Percentiles rank a stretch among this genome's conserved stretches.
These are phyloP conservation scores for Xylaria sp. DNA, from an alignment of 2,329 filamentous ascomycete species.

Conservation along the genomic window DNA sequence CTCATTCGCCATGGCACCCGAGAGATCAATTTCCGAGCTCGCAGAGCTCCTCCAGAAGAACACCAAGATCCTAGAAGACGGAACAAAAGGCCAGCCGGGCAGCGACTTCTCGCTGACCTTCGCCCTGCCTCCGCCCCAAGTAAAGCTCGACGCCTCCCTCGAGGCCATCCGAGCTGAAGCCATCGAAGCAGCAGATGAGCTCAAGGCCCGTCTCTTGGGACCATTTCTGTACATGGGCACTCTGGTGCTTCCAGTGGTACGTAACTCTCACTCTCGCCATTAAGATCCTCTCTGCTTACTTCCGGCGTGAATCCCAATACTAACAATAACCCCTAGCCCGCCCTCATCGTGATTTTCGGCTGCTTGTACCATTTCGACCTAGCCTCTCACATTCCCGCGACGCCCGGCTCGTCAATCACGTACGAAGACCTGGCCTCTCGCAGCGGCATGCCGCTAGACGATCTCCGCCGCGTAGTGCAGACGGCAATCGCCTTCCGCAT, in stretches of 20 bases:
- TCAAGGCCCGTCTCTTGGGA: constrained; percentile 41
- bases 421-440: constrained; percentile 27
- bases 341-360: constrained; percentile 38
- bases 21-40: constrained; percentile 43
- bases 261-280: constrained; percentile 2
- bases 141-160: constrained; percentile 32
- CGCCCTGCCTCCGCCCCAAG: constrained; percentile 28
- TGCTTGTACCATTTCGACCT: constrained; percentile 43
- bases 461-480: constrained; percentile 44
- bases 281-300: too few species aligned
- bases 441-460: constrained; percentile 40
- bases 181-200: constrained; percentile 44
- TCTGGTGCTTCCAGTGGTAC: constrained; percentile 35
- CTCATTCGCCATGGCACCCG: constrained; percentile 38
- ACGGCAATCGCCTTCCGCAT: constrained; percentile 43
- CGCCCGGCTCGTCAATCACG: constrained; percentile 28
- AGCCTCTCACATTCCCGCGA: constrained; percentile 40
- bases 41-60: constrained; percentile 41
- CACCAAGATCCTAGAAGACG: constrained; percentile 37
- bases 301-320: neutral
- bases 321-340: constrained; percentile 30
- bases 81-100: constrained; percentile 37
- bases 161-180: constrained; percentile 37
- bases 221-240: constrained; percentile 40
- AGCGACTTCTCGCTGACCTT: constrained; percentile 42